Evolutionary conservation across 345 rosid genomes (phyloP).

Genomic region (Linum tenue): DNA sequence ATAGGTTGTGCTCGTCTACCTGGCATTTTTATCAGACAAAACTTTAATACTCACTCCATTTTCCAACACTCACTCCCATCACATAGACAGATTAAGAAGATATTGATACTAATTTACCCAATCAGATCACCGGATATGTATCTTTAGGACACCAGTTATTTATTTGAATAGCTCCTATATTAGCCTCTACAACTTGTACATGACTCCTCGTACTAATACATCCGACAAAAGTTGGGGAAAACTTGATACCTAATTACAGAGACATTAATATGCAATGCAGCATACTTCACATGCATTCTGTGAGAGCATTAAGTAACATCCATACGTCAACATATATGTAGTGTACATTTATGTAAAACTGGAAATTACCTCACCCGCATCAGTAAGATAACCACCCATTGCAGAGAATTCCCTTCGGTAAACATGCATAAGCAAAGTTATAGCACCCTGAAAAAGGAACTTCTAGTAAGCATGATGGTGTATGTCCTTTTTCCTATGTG

Average conservation of each 20-base stretch:
- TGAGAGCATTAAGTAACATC: background rate
- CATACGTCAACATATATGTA: background rate
- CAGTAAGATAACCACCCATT: slow-evolving; percentile 97
- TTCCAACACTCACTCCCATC: background rate
- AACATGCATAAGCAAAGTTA: slow-evolving; percentile 80
- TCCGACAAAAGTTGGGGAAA: too few relatives aligned
- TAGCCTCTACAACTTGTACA: too few relatives aligned
- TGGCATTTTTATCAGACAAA: background rate
- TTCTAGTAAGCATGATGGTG: slow-evolving; percentile 9
- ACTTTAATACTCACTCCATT: background rate
- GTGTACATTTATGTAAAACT: background rate
- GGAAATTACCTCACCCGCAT: slow-evolving; percentile 87
- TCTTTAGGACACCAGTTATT: background rate
- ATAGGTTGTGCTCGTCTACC: background rate
- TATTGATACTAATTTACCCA: background rate
- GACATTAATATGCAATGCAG: too few relatives aligned
- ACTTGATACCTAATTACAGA: too few relatives aligned
- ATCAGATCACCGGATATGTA: background rate
- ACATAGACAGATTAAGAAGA: background rate
- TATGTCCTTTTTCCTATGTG: background rate
- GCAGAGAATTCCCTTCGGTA: slow-evolving; percentile 79
- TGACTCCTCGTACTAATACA: too few relatives aligned
- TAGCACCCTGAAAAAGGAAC: slow-evolving; percentile 69
- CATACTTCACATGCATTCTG: too few relatives aligned
- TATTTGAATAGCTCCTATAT: too few relatives aligned